These are phyloP conservation scores for Croton setiger DNA, from an alignment of 441 rosid genomes.

Conservation along the genomic window DNA sequence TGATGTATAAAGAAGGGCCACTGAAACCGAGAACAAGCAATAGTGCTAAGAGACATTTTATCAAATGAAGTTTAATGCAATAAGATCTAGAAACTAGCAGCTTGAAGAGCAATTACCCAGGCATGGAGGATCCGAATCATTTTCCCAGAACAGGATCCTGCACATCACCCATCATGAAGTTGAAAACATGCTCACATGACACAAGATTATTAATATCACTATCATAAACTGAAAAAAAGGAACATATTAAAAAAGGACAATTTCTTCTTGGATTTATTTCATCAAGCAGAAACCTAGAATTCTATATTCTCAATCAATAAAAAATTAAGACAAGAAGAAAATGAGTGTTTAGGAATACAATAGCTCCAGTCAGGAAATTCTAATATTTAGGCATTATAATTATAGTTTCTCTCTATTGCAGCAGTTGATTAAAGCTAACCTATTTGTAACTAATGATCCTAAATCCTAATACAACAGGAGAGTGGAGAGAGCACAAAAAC, in stretches of 20 bases:
- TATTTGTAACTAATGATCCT: not conserved
- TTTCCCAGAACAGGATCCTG: not conserved
- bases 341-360: not conserved
- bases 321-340: not conserved
- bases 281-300: not conserved
- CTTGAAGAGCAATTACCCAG: not conserved
- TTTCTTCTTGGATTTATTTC: not conserved
- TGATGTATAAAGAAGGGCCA: not conserved
- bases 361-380: not conserved
- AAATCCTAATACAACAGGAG: not conserved
- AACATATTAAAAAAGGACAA: not conserved
- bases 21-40: not conserved
- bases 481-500: not conserved
- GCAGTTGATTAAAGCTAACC: not conserved
- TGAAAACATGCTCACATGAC: not conserved
- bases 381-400: not conserved
- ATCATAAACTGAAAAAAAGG: not conserved
- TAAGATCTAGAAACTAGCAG: not conserved
- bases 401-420: not conserved
- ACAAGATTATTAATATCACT: not conserved
- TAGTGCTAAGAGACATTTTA: not conserved
- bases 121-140: too few species aligned
- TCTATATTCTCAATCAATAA: not conserved
- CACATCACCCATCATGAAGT: not conserved
- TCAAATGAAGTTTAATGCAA: not conserved